These are phyloP conservation scores for Clathrus columnatus DNA, from an alignment of 768 basidiomycete genomes.

Conservation along the genomic window DNA sequence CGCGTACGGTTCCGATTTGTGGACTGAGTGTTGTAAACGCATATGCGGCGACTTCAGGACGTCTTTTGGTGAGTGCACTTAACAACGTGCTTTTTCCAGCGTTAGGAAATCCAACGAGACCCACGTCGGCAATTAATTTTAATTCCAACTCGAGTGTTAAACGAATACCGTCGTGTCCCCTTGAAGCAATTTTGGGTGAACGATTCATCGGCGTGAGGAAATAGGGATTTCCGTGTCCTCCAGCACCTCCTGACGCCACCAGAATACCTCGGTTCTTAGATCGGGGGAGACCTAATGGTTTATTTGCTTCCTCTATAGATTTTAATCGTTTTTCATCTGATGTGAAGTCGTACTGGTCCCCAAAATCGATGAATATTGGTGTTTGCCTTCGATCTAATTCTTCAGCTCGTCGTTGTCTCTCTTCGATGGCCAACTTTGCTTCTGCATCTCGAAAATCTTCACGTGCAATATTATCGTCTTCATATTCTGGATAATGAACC, in stretches of 20 bases:
- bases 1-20: conserved; percentile 81
- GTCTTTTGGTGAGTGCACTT: conserved; percentile 78
- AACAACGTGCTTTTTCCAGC: conserved; percentile 89
- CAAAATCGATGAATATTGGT: conserved; percentile 55
- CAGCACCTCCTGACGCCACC: conserved; percentile 65
- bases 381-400: conserved; percentile 33
- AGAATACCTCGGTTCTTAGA: conserved; percentile 32
- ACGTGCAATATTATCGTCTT: conserved; percentile 52
- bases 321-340: conserved; percentile 34
- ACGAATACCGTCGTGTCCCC: conserved; percentile 66
- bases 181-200: conserved; percentile 80
- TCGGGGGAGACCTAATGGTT: conserved; percentile 59
- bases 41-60: conserved; percentile 82
- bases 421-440: conserved; percentile 45
- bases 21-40: conserved; percentile 96
- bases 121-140: conserved; percentile 91
- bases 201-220: conserved; percentile 62
- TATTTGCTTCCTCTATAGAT: conserved; percentile 28
- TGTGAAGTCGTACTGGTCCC: background rate
- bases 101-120: conserved; percentile 93
- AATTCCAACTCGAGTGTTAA: conserved; percentile 84
- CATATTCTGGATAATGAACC: conserved; percentile 70
- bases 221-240: conserved; percentile 85
- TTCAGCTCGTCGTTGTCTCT: conserved; percentile 47
- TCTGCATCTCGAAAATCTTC: conserved; percentile 70